Base-by-base conservation (phyloP, 352 stramenopile genomes). In the Globisporangium rhizosaccharum region DNA sequence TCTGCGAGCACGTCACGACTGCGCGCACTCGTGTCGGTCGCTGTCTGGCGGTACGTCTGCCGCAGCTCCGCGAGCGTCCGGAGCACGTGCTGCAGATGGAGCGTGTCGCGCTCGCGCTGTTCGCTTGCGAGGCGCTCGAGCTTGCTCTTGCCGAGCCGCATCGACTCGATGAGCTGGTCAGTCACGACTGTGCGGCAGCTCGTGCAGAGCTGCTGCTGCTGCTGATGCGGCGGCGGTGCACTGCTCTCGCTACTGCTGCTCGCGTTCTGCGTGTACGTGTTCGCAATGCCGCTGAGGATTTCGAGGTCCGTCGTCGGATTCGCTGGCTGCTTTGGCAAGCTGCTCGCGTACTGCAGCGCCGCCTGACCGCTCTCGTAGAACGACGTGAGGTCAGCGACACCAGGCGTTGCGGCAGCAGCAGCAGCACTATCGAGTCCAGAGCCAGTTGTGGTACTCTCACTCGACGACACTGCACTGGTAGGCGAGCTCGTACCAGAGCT, bases 271-370 rank as follows among this genome's bases (percentile, higher is more conserved):
- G 82, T 92, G 66, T 92, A 92, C 25, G 76, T 82, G 60, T 92
- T 90, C 45, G 82, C 82, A 54, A 92, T 92, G n/a, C 82, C 82
- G 58, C 82, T 92, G 39, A 92, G 59, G 70, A 92, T 92, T 63
- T 92, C 82, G 47, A 92, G 65, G 56, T 92, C 82, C 2, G 77
- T 87, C 42, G 61, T 49, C 41, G 57, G 53, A 6, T 66, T 42
- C 37, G 62, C 15, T 28, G 50, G 50, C 9, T 17, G 51, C 30
- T 5, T 23, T 9, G 20, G 25, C 28, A 18, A 14, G 18, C n/a
- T 30, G 17, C 41, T 25, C 66, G 30, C 53, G 51, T 11, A 71
- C 41, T 51, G 59, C 46, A 87, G 64, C 55, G 65, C 57, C 8
- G 70, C 49, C 42, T 76, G 70, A 8, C 64, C 55, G 41, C 62